These are phyloP conservation scores for Waitea zeae DNA, from an alignment of 1,284 basidiomycete genomes.

Conservation along the genomic window DNA sequence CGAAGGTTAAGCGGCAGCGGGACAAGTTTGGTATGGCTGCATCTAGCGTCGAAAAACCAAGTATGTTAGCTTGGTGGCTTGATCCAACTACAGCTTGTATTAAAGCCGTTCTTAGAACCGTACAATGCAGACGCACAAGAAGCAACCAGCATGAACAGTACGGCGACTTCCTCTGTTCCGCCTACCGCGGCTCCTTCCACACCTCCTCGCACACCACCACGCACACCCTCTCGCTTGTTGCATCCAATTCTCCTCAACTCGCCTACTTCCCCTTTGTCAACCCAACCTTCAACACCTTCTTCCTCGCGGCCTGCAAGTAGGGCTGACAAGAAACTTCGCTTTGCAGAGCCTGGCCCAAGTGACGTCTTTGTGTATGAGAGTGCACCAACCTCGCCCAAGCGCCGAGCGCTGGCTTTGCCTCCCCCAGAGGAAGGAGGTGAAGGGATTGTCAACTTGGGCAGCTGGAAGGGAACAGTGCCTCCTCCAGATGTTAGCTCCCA, in stretches of 20 bases:
- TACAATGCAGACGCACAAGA: too few relatives aligned
- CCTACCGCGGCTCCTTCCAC: neutral
- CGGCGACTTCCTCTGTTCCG: neutral
- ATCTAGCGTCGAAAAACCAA: neutral
- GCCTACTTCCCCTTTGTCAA: slow-evolving; percentile 9
- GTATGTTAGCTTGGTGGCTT: neutral
- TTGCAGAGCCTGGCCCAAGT: slow-evolving; percentile 29
- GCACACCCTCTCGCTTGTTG: slow-evolving; percentile 13
- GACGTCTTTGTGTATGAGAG: slow-evolving; percentile 66
- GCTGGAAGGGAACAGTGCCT: slow-evolving; percentile 17
- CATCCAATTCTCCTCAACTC: slow-evolving; percentile 12
- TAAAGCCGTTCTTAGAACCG: too few relatives aligned
- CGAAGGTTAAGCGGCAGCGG: slow-evolving; percentile 15
- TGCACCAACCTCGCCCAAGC: slow-evolving; percentile 53
- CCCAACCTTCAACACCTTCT: slow-evolving; percentile 5
- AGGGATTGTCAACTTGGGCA: slow-evolving; percentile 33
- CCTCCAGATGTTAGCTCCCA: slow-evolving; percentile 2
- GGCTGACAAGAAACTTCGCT: slow-evolving; percentile 27
- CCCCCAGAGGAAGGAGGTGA: slow-evolving; percentile 27
- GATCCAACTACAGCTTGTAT: neutral
- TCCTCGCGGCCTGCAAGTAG: slow-evolving; percentile 24
- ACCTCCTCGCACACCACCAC: neutral
- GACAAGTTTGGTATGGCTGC: too few relatives aligned
- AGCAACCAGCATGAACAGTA: too few relatives aligned
- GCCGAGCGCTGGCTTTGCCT: slow-evolving; percentile 24